phyloP scores from a whole-genome alignment of 2,329 filamentous ascomycete genomes.

The Aspergillus niger region DNA sequence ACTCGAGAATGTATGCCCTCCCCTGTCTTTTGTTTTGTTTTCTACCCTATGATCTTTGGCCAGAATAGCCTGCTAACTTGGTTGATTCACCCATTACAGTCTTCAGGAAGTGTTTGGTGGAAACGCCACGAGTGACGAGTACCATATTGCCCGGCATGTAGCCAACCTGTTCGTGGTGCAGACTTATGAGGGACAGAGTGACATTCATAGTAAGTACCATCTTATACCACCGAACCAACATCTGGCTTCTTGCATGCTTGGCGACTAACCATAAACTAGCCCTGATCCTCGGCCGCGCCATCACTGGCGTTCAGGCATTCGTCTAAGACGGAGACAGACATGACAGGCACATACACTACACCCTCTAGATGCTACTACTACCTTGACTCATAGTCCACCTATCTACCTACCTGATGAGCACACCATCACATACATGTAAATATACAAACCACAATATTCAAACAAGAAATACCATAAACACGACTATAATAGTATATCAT shows the following conservation, averaged over 20 bases:
- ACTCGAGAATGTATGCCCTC: conserved; percentile 64
- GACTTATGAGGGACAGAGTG: conserved; percentile 97
- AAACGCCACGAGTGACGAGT: conserved; percentile 98
- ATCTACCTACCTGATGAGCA: background rate
- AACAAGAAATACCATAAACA: background rate
- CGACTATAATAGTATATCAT: background rate
- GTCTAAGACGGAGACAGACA: conserved; percentile 45
- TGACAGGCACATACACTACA: too few relatives aligned
- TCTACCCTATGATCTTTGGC: background rate
- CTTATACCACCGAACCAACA: background rate
- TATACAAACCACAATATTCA: background rate
- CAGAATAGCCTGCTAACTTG: too few relatives aligned
- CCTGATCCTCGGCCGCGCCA: conserved; percentile 68
- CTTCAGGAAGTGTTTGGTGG: conserved; percentile 96
- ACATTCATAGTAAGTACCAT: conserved; percentile 80
- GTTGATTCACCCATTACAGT: conserved; percentile 34
- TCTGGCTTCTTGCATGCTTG: background rate
- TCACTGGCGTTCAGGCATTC: conserved; percentile 79
- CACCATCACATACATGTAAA: background rate
- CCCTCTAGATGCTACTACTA: too few relatives aligned
- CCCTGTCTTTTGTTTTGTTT: background rate
- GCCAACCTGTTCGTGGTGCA: conserved; percentile 96
- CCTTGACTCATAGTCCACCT: background rate
- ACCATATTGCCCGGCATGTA: conserved; percentile 90
- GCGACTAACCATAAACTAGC: conserved; percentile 46